phyloP scores from a whole-genome alignment of 2,329 filamentous ascomycete species.

The Zelopaecilomyces penicillatus region DNA sequence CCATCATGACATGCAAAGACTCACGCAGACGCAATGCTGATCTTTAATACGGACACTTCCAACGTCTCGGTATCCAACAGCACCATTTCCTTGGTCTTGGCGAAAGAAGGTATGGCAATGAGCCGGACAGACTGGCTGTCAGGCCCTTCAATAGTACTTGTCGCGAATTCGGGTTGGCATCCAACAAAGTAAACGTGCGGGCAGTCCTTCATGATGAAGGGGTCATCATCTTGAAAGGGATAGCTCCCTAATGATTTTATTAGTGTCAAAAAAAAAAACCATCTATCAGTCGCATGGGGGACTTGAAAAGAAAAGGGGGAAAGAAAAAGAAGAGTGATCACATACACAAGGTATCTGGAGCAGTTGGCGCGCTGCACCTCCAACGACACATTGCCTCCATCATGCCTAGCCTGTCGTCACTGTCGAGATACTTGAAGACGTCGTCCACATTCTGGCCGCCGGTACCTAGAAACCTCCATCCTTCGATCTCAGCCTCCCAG shows the following conservation, averaged over 20 bases:
- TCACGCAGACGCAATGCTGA: constrained; percentile 15
- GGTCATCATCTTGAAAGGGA: constrained; percentile 89
- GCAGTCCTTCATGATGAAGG: constrained; percentile 75
- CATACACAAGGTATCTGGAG: constrained; percentile 90
- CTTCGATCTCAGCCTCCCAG: constrained; percentile 83
- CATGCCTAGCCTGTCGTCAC: constrained; percentile 69
- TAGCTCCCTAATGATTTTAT: constrained; percentile 64
- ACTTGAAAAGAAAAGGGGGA: neutral
- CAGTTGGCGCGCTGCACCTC: constrained; percentile 85
- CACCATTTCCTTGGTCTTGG: constrained; percentile 68
- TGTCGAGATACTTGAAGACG: constrained; percentile 81
- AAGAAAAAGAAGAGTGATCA: neutral
- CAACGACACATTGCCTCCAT: constrained; percentile 94
- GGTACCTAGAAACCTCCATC: constrained; percentile 78
- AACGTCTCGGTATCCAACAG: constrained; percentile 80
- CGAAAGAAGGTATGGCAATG: constrained; percentile 77
- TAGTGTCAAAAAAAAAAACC: constrained; percentile 6
- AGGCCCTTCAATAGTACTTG: constrained; percentile 56
- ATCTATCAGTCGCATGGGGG: too few species aligned
- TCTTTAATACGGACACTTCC: constrained; percentile 63
- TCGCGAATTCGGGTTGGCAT: constrained; percentile 72
- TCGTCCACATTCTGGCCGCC: constrained; percentile 92
- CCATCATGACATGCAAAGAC: too few species aligned
- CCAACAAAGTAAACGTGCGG: constrained; percentile 90
- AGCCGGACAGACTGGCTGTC: constrained; percentile 66